Evolutionary conservation across 2,329 filamentous ascomycete species (phyloP).

Genomic region (Ceratocystis variospora): DNA sequence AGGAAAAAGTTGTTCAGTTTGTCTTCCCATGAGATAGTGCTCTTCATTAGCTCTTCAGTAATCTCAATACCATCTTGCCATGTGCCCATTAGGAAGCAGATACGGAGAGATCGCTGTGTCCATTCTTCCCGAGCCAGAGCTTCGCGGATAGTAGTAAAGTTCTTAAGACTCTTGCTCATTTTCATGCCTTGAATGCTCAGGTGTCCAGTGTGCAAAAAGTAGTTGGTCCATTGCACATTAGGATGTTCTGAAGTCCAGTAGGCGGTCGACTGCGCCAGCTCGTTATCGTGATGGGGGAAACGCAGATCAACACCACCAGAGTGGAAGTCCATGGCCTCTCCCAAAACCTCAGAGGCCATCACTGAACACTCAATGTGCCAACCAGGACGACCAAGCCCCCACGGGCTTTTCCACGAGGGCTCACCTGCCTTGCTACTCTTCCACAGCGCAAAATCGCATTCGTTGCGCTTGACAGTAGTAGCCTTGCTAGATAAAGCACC

Average conservation of each 20-base stretch:
- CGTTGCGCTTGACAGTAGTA: slow-evolving; percentile 52
- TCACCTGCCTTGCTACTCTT: slow-evolving; percentile 86
- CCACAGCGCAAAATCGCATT: slow-evolving; percentile 85
- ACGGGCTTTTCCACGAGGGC: slow-evolving; percentile 76
- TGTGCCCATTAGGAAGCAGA: slow-evolving; percentile 73
- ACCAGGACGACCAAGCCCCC: slow-evolving; percentile 76
- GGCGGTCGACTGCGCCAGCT: slow-evolving; percentile 80
- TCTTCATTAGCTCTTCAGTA: slow-evolving; percentile 56
- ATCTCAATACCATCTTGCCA: slow-evolving; percentile 93
- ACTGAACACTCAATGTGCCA: slow-evolving; percentile 98
- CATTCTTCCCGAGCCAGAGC: slow-evolving; percentile 53
- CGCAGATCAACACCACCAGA: slow-evolving; percentile 83
- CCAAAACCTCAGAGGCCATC: slow-evolving; percentile 84
- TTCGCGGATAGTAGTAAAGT: slow-evolving; percentile 85
- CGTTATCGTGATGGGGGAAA: slow-evolving; percentile 82
- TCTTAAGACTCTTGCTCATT: slow-evolving; percentile 93
- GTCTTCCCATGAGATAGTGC: slow-evolving; percentile 21
- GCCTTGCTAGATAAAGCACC: slow-evolving; percentile 56
- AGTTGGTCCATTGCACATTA: slow-evolving; percentile 67
- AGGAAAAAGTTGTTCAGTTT: slow-evolving; percentile 21
- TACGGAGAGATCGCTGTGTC: slow-evolving; percentile 65
- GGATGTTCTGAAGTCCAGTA: slow-evolving; percentile 36
- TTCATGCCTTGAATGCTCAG: slow-evolving; percentile 73
- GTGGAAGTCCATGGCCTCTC: slow-evolving; percentile 77
- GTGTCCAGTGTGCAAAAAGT: slow-evolving; percentile 93